Conservation (phyloP, 371 early-diverging fungal genomes). For the Mortierella sp. region DNA sequence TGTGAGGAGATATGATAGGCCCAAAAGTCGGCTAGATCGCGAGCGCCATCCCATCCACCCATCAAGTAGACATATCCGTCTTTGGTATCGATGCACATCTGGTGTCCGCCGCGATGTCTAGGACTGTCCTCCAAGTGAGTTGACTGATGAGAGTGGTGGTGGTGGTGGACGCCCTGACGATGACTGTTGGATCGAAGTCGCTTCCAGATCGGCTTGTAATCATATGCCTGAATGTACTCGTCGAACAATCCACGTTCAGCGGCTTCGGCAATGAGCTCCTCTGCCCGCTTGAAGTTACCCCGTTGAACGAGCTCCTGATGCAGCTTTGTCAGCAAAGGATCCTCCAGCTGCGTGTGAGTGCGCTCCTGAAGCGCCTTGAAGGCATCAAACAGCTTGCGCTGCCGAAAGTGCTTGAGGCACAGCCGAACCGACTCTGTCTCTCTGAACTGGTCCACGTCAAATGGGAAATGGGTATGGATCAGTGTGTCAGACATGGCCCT, state of each 20-base stretch:
- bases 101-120: conserved; percentile 93
- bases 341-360: conserved; percentile 78
- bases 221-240: conserved; percentile 71
- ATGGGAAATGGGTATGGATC: neutral
- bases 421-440: conserved; percentile 85
- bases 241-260: conserved; percentile 73
- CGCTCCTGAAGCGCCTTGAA: conserved; percentile 77
- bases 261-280: conserved; percentile 75
- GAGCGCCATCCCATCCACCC: conserved; percentile 96
- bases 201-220: conserved; percentile 84
- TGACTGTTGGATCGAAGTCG: conserved; percentile 60
- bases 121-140: conserved; percentile 58
- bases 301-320: conserved; percentile 76
- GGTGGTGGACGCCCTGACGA: conserved; percentile 40
- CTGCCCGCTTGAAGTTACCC: conserved; percentile 82
- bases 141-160: conserved; percentile 38
- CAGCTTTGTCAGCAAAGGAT: conserved; percentile 83
- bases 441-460: conserved; percentile 63
- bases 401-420: conserved; percentile 92
- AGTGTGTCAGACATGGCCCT: too few relatives aligned
- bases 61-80: conserved; percentile 86
- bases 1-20: conserved; percentile 69
- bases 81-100: conserved; percentile 91
- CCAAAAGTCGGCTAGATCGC: conserved; percentile 96
- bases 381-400: conserved; percentile 79